Evolutionary conservation across 768 basidiomycete species (phyloP).

Genomic region (Mycena sanguinolenta): DNA sequence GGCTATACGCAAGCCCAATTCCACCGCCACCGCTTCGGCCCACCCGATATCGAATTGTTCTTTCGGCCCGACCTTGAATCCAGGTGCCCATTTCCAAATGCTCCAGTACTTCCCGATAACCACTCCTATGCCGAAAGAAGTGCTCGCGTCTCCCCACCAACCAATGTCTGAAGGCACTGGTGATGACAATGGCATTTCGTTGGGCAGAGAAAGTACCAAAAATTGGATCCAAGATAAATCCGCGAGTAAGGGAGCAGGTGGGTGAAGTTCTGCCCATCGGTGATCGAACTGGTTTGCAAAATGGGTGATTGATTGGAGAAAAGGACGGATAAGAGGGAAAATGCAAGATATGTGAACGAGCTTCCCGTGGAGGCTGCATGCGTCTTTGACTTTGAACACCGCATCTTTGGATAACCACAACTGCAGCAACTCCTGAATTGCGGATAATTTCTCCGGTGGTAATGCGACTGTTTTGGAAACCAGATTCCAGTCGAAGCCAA

Average conservation of each 20-base stretch:
- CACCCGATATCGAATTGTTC: constrained; percentile 50
- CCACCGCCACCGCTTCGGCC: constrained; percentile 55
- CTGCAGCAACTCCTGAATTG: constrained; percentile 9
- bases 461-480: constrained; percentile 39
- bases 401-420: background rate
- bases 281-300: too few species aligned
- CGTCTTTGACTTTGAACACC: too few species aligned
- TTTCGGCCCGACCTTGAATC: constrained; percentile 44
- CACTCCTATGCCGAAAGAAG: constrained; percentile 51
- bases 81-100: constrained; percentile 46
- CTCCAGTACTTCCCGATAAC: constrained; percentile 45
- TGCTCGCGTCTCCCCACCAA: constrained; percentile 54
- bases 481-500: constrained; percentile 55
- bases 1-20: constrained; percentile 45
- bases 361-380: too few species aligned
- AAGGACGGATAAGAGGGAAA: too few species aligned
- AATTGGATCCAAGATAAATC: too few species aligned
- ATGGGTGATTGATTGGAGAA: too few species aligned
- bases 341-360: too few species aligned
- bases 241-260: too few species aligned
- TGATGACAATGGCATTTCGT: background rate
- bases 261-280: too few species aligned
- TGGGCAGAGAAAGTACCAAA: too few species aligned
- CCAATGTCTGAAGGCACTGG: constrained; percentile 41
- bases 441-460: constrained; percentile 39